These are phyloP conservation scores for Citrus mangshanensis DNA, from an alignment of 345 rosid genomes.

Conservation along the genomic window DNA sequence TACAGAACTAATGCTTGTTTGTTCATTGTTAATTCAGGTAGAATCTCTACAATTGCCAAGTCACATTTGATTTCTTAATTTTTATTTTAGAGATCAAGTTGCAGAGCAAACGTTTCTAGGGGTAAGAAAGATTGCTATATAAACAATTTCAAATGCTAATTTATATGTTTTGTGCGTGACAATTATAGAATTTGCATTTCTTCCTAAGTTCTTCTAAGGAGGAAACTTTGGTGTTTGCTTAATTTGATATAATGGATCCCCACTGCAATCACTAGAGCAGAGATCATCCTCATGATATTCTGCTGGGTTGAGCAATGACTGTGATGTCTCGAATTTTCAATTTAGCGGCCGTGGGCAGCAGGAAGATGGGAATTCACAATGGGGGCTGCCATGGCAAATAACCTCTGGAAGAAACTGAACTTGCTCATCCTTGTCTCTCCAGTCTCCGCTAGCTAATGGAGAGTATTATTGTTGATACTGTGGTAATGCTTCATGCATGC, in stretches of 20 bases:
- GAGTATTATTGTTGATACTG: not conserved
- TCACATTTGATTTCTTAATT: not conserved
- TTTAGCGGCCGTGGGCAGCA: not conserved
- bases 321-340: not conserved
- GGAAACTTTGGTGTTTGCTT: not conserved
- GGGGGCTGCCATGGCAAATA: not conserved
- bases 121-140: not conserved
- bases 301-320: not conserved
- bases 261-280: not conserved
- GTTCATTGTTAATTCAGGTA: not conserved
- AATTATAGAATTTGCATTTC: not conserved
- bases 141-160: not conserved
- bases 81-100: not conserved
- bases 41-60: not conserved
- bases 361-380: not conserved
- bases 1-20: not conserved
- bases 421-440: not conserved
- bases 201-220: not conserved
- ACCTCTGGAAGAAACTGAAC: not conserved
- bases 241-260: too few relatives aligned
- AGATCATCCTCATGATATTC: not conserved
- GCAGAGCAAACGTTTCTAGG: not conserved
- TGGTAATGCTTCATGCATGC: not conserved
- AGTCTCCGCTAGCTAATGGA: too few relatives aligned
- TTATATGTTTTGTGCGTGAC: not conserved